phyloP scores from a whole-genome alignment of 345 rosid species.

The Populus nigra region DNA sequence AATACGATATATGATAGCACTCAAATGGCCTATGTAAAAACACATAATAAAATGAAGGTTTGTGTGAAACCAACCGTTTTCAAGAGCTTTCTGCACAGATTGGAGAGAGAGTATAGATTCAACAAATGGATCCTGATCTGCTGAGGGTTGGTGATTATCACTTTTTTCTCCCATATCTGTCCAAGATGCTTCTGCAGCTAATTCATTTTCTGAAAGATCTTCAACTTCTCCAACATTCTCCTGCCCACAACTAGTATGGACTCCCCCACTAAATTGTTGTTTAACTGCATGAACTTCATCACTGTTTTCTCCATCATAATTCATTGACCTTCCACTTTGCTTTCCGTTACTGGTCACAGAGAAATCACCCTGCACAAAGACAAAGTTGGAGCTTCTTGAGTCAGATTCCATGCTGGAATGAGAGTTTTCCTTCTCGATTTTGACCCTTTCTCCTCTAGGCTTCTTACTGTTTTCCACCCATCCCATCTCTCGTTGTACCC shows the following conservation, averaged over 20 bases:
- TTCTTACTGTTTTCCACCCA: constrained; percentile 59
- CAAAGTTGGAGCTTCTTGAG: constrained; percentile 80
- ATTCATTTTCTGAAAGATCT: constrained; percentile 41
- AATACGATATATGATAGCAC: neutral
- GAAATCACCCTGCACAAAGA: constrained; percentile 63
- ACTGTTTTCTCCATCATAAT: constrained; percentile 52
- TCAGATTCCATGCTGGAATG: constrained; percentile 84
- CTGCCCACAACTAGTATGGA: constrained; percentile 37
- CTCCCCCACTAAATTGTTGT: constrained; percentile 39
- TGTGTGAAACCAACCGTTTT: constrained; percentile 41
- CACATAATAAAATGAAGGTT: neutral
- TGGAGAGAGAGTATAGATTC: constrained; percentile 52
- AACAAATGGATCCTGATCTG: constrained; percentile 50
- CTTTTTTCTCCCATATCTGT: constrained; percentile 39
- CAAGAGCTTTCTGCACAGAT: constrained; percentile 60
- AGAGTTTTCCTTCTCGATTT: constrained; percentile 75
- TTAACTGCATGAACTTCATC: constrained; percentile 44
- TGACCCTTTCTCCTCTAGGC: constrained; percentile 76
- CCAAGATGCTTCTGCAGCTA: constrained; percentile 47
- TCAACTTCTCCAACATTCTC: constrained; percentile 40
- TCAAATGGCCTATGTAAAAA: neutral
- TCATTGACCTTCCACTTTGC: constrained; percentile 40
- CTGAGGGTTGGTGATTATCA: constrained; percentile 36
- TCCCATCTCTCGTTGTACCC: constrained; percentile 49
- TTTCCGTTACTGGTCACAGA: constrained; percentile 53